phyloP scores from a whole-genome alignment of 2,329 filamentous ascomycete species.

The Colletotrichum noveboracense region DNA sequence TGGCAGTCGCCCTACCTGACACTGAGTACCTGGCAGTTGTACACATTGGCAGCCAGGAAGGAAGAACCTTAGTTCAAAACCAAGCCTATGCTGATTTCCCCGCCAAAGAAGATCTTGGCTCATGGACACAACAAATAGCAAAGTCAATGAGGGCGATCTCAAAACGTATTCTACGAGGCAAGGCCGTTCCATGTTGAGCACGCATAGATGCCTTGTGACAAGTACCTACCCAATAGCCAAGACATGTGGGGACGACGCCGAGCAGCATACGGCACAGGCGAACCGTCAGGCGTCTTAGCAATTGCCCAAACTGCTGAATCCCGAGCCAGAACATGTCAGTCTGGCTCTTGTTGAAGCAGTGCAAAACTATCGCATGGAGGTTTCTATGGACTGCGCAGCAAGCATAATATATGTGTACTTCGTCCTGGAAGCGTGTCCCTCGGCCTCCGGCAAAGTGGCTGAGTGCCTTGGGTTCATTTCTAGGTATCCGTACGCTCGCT shows the following conservation, averaged over 20 bases:
- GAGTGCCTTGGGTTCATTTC: neutral
- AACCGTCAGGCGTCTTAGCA: neutral
- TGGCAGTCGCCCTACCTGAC: neutral
- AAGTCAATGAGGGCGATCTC: neutral
- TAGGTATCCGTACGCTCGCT: neutral
- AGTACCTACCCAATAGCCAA: neutral
- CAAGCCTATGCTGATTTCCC: too few relatives aligned
- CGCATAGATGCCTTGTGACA: neutral
- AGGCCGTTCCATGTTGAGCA: neutral
- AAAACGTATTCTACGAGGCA: neutral
- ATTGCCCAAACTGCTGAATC: neutral
- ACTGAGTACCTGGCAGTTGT: too few relatives aligned
- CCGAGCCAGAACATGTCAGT: neutral
- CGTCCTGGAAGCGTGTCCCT: neutral
- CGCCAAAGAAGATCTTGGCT: too few relatives aligned
- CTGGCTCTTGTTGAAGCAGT: neutral
- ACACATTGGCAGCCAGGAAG: neutral
- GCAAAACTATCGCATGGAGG: neutral
- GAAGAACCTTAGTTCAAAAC: neutral
- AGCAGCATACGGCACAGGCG: neutral
- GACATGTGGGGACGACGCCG: neutral
- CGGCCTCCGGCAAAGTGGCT: neutral
- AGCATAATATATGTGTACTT: neutral
- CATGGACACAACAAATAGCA: neutral
- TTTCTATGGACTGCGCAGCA: neutral